Conservation (phyloP, 2,329 filamentous ascomycete genomes). For the Diaporthe vaccinii region DNA sequence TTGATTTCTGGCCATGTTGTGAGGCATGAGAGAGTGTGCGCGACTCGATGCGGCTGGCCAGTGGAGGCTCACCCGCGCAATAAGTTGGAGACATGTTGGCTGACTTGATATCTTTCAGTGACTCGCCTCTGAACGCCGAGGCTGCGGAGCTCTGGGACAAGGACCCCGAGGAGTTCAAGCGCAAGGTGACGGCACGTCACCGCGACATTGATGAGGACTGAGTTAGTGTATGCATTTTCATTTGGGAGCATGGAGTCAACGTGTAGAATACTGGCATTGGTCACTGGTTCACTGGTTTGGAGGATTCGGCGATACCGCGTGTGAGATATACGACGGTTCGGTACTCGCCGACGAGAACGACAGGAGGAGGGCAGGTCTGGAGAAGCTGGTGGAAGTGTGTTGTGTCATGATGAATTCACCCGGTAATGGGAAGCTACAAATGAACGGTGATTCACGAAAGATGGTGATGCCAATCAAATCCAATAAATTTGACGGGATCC, state of each 20-base stretch:
- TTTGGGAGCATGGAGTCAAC: constrained; percentile 41
- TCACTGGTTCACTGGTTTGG: constrained; percentile 39
- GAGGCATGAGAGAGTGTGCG: neutral
- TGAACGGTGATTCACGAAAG: too few species aligned
- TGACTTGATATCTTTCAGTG: constrained; percentile 64
- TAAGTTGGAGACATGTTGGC: neutral
- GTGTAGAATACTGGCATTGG: constrained; percentile 34
- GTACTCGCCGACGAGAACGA: too few species aligned
- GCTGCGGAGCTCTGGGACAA: constrained; percentile 97
- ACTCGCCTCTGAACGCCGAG: constrained; percentile 95
- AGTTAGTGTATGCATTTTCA: constrained; percentile 41
- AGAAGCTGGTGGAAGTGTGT: too few species aligned
- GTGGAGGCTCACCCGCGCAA: neutral
- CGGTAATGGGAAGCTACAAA: too few species aligned
- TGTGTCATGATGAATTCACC: too few species aligned
- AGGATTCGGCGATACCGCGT: constrained; percentile 32
- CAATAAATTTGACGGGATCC: too few species aligned
- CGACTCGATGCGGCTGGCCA: neutral
- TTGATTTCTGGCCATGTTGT: neutral
- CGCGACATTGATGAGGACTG: constrained; percentile 75
- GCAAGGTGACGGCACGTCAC: constrained; percentile 75
- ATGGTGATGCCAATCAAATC: too few species aligned
- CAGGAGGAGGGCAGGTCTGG: too few species aligned
- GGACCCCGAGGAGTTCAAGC: constrained; percentile 88
- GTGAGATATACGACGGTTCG: too few species aligned